Evolutionary conservation across 352 stramenopile genomes (phyloP).

Genomic region (Phytophthora lateralis): DNA sequence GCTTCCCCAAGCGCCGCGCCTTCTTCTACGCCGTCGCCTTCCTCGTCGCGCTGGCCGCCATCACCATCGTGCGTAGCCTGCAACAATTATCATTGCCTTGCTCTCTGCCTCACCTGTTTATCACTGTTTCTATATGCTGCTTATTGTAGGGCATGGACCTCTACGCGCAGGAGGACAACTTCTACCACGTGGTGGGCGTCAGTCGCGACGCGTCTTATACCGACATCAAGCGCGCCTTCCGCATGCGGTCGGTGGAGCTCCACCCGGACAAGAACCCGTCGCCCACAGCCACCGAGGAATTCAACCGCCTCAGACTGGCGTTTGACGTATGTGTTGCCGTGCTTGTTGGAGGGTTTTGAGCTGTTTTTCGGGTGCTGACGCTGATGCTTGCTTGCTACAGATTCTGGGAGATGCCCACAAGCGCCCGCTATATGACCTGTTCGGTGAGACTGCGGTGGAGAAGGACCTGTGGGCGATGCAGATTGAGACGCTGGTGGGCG

Average conservation of each 20-base stretch:
- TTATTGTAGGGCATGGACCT: conserved; percentile 76
- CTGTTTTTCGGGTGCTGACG: conserved; percentile 6
- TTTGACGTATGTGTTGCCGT: conserved; percentile 87
- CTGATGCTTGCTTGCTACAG: conserved; percentile 15
- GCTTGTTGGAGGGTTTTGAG: background rate
- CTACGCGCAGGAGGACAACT: conserved; percentile 92
- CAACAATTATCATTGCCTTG: background rate
- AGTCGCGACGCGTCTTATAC: conserved; percentile 87
- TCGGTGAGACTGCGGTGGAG: conserved; percentile 89
- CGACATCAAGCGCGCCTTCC: conserved; percentile 98
- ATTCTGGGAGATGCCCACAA: conserved; percentile 91
- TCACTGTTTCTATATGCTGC: background rate
- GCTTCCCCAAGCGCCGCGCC: conserved; percentile 92
- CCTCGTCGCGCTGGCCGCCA: conserved; percentile 88
- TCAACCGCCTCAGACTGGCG: conserved; percentile 93
- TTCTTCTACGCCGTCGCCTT: conserved; percentile 96
- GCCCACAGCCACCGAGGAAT: conserved; percentile 90
- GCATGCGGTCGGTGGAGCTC: conserved; percentile 93
- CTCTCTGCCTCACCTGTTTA: background rate
- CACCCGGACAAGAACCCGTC: conserved; percentile 98
- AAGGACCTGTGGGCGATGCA: conserved; percentile 90
- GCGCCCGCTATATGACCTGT: conserved; percentile 96
- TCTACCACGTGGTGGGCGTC: conserved; percentile 94
- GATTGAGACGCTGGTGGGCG: conserved; percentile 91
- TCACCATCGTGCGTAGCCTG: conserved; percentile 87